Evolutionary conservation across 805 yeast species (phyloP), one percentile per base, ranked within the genome.

Genomic region (Candida arabinofermentans): DNA sequence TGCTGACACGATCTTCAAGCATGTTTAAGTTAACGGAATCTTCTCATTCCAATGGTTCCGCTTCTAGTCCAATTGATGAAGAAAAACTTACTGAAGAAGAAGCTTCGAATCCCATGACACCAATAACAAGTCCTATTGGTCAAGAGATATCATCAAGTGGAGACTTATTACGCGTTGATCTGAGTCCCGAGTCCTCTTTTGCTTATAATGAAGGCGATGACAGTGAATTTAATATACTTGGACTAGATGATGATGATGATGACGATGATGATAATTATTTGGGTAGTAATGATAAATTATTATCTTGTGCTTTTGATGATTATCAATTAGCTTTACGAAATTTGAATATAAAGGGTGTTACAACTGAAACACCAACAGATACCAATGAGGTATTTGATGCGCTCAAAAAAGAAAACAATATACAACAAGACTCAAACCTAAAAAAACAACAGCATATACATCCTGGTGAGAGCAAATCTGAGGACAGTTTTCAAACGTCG

Each of bases 221-320:
- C 9, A 37, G 42, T 14, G 32, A 29, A 13, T 29, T 29, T 14
- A 14, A 29, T 14, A 10, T 29, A 8, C 16, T 29, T 5, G 32
- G 32, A 8, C n/a, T 29, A 5, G 32, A 29, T n/a, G 32, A 14
- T 14, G 32, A 29, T 29, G 32, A 5, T 37, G 19, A 19, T 35
- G 26, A 26, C 21, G 27, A 5, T 3, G 45, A 47, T 9, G 39
- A 40, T 12, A 43, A 54, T 38, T 29, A 29, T 10, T 10, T 29
- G 19, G 32, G 16, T 16, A 29, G 32, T 14, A 29, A 14, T 14
- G 32, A 29, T 14, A 46, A 45, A 27, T 37, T 56, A 10, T 37
- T 56, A 5, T 44, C 42, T 19, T 43, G 47, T 17, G 61, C 61
- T 5, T 56, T 54, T 36, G 55, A 54, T 29, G 57, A 56, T 32